phyloP scores from a whole-genome alignment of 2,329 filamentous ascomycete genomes.

The Aurifilum marmelostoma region DNA sequence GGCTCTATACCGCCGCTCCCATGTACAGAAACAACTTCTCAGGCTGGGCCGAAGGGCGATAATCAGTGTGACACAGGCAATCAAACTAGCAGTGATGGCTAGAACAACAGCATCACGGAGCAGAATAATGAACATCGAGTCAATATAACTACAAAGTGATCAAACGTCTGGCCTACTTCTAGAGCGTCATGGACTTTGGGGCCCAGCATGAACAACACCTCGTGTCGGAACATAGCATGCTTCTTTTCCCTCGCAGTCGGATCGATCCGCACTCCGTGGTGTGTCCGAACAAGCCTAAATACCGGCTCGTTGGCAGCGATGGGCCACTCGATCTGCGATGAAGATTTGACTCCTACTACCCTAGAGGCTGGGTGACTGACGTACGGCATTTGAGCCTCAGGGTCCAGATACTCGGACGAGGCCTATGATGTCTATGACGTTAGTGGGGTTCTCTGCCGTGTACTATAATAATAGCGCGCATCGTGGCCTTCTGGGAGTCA shows the following conservation, averaged over 20 bases:
- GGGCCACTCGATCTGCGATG: not conserved
- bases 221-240: not conserved
- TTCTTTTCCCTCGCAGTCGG: not conserved
- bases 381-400: slow-evolving; percentile 3
- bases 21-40: no score
- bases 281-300: not conserved
- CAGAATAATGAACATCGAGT: not conserved
- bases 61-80: not conserved
- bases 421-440: slow-evolving; percentile 5
- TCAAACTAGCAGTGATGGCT: not conserved
- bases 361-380: not conserved
- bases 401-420: not conserved
- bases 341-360: not conserved
- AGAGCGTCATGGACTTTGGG: slow-evolving; percentile 11
- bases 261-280: not conserved
- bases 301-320: not conserved
- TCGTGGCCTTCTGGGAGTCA: not conserved
- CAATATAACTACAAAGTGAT: not conserved
- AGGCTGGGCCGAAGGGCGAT: not conserved
- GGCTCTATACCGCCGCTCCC: not conserved
- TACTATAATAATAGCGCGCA: not conserved
- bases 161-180: not conserved
- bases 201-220: not conserved
- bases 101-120: not conserved
- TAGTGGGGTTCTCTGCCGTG: not conserved